Conservation (phyloP, 805 yeast genomes). For the Saturnispora zaruensis region DNA sequence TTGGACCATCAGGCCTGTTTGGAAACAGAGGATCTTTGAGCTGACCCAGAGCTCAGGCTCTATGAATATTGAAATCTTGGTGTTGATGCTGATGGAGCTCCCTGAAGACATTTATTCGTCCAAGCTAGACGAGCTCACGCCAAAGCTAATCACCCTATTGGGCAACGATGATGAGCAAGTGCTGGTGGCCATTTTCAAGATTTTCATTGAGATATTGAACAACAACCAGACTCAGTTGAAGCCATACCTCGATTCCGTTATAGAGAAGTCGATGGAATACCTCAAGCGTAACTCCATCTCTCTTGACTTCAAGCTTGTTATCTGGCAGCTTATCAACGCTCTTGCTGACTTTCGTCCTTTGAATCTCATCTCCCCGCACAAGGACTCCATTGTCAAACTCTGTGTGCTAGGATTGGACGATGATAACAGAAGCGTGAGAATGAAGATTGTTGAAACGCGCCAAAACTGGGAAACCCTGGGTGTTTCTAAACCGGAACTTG, state of each 20-base stretch:
- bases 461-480: constrained; percentile 60
- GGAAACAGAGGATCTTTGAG: constrained; percentile 74
- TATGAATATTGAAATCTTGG: constrained; percentile 25
- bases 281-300: neutral
- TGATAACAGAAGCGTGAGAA: constrained; percentile 63
- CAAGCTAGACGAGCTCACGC: constrained; percentile 8
- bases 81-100: constrained; percentile 34
- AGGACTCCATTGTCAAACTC: constrained; percentile 37
- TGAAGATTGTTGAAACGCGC: constrained; percentile 68
- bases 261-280: neutral
- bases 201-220: constrained; percentile 7
- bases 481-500: neutral
- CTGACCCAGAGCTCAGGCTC: constrained; percentile 32
- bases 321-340: constrained; percentile 21
- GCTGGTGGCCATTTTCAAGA: constrained; percentile 6
- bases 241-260: constrained; percentile 11
- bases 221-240: constrained; percentile 4
- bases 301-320: neutral
- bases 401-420: constrained; percentile 59
- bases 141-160: constrained; percentile 9
- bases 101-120: constrained; percentile 27
- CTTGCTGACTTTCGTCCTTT: constrained; percentile 33
- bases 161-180: constrained; percentile 7
- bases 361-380: constrained; percentile 42
- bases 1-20: constrained; percentile 55